Conservation (phyloP, 2,329 filamentous ascomycete species). For the Alternaria arbusti region DNA sequence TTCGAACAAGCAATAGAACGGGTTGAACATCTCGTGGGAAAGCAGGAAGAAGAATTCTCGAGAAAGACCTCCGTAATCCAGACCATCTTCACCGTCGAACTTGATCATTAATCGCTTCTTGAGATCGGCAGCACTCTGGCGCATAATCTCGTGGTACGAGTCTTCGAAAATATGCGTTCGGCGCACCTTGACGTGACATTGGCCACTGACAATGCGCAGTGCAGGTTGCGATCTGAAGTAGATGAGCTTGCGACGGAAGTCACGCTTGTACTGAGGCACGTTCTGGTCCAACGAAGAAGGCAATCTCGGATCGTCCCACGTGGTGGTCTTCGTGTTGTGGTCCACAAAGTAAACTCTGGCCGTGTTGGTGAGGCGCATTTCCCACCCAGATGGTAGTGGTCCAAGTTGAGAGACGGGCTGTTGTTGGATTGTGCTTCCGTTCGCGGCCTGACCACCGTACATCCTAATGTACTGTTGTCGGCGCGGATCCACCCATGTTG, state of each 20-base stretch:
- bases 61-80: slow-evolving; percentile 97
- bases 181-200: slow-evolving; percentile 97
- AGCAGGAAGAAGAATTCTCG: slow-evolving; percentile 98
- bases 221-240: slow-evolving; percentile 99
- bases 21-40: slow-evolving; percentile 99
- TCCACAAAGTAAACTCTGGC: slow-evolving; percentile 98
- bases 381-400: slow-evolving; percentile 95
- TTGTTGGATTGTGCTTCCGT: slow-evolving; percentile 86
- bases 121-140: slow-evolving; percentile 90
- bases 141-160: slow-evolving; percentile 97
- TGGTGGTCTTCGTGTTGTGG: slow-evolving; percentile 99
- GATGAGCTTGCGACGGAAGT: slow-evolving; percentile 96
- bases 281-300: slow-evolving; percentile 97
- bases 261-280: slow-evolving; percentile 98
- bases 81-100: slow-evolving; percentile 96
- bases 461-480: slow-evolving; percentile 98
- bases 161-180: slow-evolving; percentile 98
- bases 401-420: slow-evolving; percentile 97
- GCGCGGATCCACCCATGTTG: slow-evolving; percentile 97
- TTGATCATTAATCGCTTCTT: slow-evolving; percentile 99
- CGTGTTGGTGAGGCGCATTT: slow-evolving; percentile 99
- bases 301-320: slow-evolving; percentile 95
- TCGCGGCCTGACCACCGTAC: slow-evolving; percentile 85
- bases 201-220: slow-evolving; percentile 90
- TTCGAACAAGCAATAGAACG: slow-evolving; percentile 99